A percentile compares a stretch with the other conserved stretches of the same genome.
phyloP scores from a whole-genome alignment of 768 basidiomycete genomes.

The Tulasnella sp. region DNA sequence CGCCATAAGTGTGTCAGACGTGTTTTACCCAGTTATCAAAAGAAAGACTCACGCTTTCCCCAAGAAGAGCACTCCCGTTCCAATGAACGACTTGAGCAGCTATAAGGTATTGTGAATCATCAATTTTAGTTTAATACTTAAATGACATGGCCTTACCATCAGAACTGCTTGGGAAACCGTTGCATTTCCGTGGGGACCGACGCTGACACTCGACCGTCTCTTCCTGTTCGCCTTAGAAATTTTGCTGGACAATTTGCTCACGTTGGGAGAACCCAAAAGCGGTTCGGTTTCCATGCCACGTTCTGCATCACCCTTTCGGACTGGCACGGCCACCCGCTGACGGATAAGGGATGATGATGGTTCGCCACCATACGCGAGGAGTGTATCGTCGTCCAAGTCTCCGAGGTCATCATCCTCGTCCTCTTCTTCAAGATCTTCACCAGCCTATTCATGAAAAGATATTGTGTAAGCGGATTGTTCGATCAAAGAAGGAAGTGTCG shows the following conservation, averaged over 20 bases:
- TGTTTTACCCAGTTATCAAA: background rate
- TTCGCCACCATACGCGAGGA: background rate
- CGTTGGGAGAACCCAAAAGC: slow-evolving; percentile 18
- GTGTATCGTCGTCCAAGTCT: slow-evolving; percentile 43
- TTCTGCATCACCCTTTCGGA: slow-evolving; percentile 4
- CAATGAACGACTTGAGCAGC: slow-evolving; percentile 89
- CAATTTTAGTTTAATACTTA: background rate
- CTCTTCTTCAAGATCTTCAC: slow-evolving; percentile 80
- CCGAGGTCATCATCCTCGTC: slow-evolving; percentile 47
- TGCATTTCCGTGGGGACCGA: slow-evolving; percentile 66
- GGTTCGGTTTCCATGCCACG: slow-evolving; percentile 23
- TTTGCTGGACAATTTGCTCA: slow-evolving; percentile 9
- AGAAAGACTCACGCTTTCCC: slow-evolving; percentile 68
- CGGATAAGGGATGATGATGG: slow-evolving; percentile 2
- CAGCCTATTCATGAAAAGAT: too few species aligned
- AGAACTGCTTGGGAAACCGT: slow-evolving; percentile 84
- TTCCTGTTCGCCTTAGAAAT: slow-evolving; percentile 24
- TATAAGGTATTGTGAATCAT: slow-evolving; percentile 25
- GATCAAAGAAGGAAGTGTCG: slow-evolving; percentile 15
- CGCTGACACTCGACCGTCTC: slow-evolving; percentile 39
- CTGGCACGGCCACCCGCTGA: slow-evolving; percentile 8
- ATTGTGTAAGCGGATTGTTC: too few species aligned
- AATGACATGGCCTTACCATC: slow-evolving; percentile 48
- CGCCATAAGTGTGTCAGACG: slow-evolving; percentile 8
- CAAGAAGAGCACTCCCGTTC: slow-evolving; percentile 90